Percentiles rank a stretch among this genome's conserved stretches.
Evolutionary conservation across 495 filamentous ascomycete genomes (phyloP).

Genomic region (Aspergillus diversus): DNA sequence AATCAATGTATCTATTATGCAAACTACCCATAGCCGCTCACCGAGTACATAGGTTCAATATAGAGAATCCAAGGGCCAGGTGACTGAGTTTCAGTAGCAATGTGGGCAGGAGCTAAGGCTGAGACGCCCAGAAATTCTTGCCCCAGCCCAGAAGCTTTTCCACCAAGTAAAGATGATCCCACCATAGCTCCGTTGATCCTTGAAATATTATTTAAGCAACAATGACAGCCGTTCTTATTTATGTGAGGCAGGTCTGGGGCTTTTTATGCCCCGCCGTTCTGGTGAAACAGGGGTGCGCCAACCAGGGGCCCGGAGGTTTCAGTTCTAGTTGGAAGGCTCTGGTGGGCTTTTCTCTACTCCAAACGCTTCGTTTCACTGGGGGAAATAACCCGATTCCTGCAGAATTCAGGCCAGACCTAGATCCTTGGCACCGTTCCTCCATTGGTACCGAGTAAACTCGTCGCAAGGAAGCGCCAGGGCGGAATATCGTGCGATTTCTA

Average conservation of each 20-base stretch:
- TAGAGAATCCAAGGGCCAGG: neutral
- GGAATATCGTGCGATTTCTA: neutral
- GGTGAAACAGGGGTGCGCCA: slow-evolving; percentile 3
- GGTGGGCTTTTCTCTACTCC: neutral
- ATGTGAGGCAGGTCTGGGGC: neutral
- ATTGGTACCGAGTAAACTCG: neutral
- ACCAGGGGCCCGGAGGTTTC: neutral
- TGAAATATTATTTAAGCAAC: neutral
- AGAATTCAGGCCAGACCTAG: neutral
- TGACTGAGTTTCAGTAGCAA: neutral
- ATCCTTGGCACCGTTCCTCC: neutral
- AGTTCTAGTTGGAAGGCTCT: neutral
- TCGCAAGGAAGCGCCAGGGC: neutral
- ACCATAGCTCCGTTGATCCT: neutral
- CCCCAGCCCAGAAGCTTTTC: neutral
- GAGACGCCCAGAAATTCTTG: neutral
- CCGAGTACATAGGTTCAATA: neutral
- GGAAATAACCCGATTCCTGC: neutral
- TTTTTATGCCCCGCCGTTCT: neutral
- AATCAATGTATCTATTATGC: neutral
- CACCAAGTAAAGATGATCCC: neutral
- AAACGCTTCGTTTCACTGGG: neutral
- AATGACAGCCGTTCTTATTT: neutral
- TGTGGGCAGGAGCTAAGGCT: neutral
- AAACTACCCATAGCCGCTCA: neutral